Base-by-base conservation (phyloP, 768 basidiomycete genomes). In the Xanthoconium purpureum region DNA sequence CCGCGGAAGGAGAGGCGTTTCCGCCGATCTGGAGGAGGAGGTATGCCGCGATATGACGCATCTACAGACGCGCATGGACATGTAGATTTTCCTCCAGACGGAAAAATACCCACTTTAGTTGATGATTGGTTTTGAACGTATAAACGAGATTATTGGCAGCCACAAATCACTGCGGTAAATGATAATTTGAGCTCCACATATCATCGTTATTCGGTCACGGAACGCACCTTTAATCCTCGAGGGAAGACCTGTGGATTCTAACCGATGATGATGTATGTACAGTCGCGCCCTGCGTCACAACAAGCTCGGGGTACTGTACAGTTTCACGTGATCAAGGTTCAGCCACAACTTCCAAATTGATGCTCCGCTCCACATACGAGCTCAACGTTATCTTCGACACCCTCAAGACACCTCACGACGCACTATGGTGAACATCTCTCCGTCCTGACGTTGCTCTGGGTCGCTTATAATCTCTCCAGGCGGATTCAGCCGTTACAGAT, bases 231-330 rank as follows among this genome's bases (percentile, higher is more conserved):
- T 93, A 93, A 93, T 92, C 91, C 91, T 71, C 80, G 60, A 78
- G 79, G 90, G 91, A 93, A 83, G 91, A 94, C 88, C 84, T 89
- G 89, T 85, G 85, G 90, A 82, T 91, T 90, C 89, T 92, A 87
- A 82, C 87, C 85, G 82, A 84, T 69, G 74, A 76, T 73, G 72
- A 70, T 71, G 70, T 8, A 64, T 64, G 66, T 67, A 62, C 33
- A 6, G 47, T 54, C 13, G 45, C 39, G 6, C 40, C 28, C 11
- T 30, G 10, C 39, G 6, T 20, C 39, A 39, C 66, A 54, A 52
- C 51, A 61, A 50, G 44, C 50, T 55, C 50, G 57, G 57, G 43
- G 70, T 76, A 71, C 86, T 89, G 67, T 85, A 87, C 71, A 89
- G 86, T 82, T 80, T 69, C 76, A 83, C 77, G 74, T 76, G 74